Percentiles rank a stretch among this genome's conserved stretches.
Conservation (phyloP, 208 protist genomes). For the Trypanosoma cruzi region DNA sequence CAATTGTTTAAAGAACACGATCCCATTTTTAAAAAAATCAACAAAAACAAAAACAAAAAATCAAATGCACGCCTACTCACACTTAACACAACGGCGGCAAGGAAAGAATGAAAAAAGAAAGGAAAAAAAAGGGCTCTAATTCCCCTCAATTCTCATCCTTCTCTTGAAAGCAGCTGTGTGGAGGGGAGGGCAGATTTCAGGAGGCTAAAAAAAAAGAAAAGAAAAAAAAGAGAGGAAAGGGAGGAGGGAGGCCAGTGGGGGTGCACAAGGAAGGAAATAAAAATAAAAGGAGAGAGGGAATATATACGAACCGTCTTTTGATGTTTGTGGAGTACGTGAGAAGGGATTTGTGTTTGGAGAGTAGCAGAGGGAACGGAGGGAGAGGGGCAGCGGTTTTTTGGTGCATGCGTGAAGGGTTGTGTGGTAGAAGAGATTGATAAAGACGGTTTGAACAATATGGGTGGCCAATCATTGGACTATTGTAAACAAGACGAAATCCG, state of each 20-base stretch:
- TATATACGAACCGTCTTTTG: not conserved
- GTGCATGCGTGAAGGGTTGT: not conserved
- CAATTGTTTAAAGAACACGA: not conserved
- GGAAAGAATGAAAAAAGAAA: too few species aligned
- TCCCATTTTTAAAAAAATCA: too few species aligned
- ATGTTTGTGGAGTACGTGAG: not conserved
- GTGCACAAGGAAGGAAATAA: not conserved
- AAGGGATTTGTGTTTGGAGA: not conserved
- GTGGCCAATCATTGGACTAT: not conserved
- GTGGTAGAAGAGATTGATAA: not conserved
- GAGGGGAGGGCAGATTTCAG: not conserved
- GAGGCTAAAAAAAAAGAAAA: conserved; percentile 6
- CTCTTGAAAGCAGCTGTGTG: not conserved
- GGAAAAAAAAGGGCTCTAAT: too few species aligned
- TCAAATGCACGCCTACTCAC: not conserved
- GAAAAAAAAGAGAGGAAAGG: not conserved
- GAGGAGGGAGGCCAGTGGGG: not conserved
- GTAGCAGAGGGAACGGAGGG: not conserved
- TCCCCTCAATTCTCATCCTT: not conserved
- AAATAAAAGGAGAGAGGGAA: not conserved
- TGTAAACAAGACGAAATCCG: not conserved
- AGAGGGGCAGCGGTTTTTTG: not conserved
- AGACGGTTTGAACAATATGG: not conserved
- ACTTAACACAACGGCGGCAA: not conserved
- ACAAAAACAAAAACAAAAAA: too few species aligned